Evolutionary conservation across 2,329 filamentous ascomycete species (phyloP), one percentile per base, ranked within the genome.

Genomic region (Penicillium sp.): DNA sequence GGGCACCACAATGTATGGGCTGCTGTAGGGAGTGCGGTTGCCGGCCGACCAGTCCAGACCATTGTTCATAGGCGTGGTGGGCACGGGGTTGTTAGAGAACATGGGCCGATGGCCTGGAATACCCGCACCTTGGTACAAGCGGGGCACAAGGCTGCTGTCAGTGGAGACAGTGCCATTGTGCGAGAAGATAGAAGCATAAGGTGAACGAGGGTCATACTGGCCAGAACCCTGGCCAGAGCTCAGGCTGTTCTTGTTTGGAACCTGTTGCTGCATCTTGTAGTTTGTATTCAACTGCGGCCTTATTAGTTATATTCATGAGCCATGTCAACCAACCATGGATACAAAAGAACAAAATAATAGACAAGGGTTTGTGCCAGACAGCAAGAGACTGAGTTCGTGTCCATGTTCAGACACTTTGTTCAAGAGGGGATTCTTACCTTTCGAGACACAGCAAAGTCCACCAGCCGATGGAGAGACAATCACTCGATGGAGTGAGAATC

Each of bases 1-100:
- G 26, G 68, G 66, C 4, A 69, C 47, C 38, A 66, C 45, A 23
- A 67, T 53, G 31, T 60, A 54, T 23, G 60, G 62, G 22, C 60
- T 59, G 55, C 59, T 59, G 47, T 62, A 64, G 2, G 55, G 50
- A 24, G 56, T 40, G 53, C 62, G 64, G 14, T 61, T 57, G 23
- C 60, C 47, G 14, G 55, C 57, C 26, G 63, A 46, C 40, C 66
- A 51, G 39, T 68, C 62, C 47, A 60, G 36, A 45, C 52, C 56
- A 26, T 55, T 46, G 43, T 59, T 58, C 49, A 65, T 49, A 1
- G 61, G 26, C 26, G 59, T 41, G 2, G 63, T 54, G 10, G 18
- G 18, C 13, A 63, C 39, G 18, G 51, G 54, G 24, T 46, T 57
- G 37, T 67, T 69, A 13, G 62, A 28, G 44, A 56, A 63, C 38